Evolutionary conservation across 1,139 yeast species (phyloP).

Genomic region (Debaryomyces fabryi): DNA sequence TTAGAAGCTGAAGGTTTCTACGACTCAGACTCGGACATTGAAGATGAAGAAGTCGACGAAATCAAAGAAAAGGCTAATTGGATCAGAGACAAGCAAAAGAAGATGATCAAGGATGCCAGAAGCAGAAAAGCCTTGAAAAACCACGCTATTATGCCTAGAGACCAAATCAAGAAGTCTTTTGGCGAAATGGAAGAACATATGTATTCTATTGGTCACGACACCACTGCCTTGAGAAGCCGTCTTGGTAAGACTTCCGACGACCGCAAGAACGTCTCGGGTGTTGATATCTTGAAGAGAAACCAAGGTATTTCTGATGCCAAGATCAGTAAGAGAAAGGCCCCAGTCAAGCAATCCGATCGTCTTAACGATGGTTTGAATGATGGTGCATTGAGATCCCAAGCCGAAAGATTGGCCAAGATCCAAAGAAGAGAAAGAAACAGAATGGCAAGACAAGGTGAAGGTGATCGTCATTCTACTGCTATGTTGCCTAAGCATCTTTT

Average conservation of each 20-base stretch:
- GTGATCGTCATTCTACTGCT: conserved; percentile 88
- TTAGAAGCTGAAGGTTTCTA: conserved; percentile 94
- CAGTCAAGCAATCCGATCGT: conserved; percentile 72
- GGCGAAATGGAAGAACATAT: conserved; percentile 85
- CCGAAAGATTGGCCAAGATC: conserved; percentile 83
- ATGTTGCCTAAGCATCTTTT: conserved; percentile 91
- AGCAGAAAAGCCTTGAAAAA: conserved; percentile 86
- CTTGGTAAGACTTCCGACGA: conserved; percentile 43
- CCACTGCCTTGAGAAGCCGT: conserved; percentile 58
- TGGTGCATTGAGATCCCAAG: conserved; percentile 80
- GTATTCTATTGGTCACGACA: conserved; percentile 88
- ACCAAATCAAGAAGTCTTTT: conserved; percentile 74
- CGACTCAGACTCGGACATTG: conserved; percentile 80
- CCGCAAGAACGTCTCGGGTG: conserved; percentile 59
- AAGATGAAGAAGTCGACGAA: conserved; percentile 66
- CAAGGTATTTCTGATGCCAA: conserved; percentile 48
- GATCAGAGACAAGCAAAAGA: conserved; percentile 94
- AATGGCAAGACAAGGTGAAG: conserved; percentile 92
- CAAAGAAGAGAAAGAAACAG: conserved; percentile 95
- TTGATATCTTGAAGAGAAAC: conserved; percentile 67
- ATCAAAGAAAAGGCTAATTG: conserved; percentile 86
- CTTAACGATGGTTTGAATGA: conserved; percentile 84
- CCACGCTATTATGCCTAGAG: conserved; percentile 92
- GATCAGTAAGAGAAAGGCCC: conserved; percentile 49
- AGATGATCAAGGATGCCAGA: conserved; percentile 88